phyloP scores from a whole-genome alignment of 2,329 filamentous ascomycete genomes.

The Fusarium newnesense region DNA sequence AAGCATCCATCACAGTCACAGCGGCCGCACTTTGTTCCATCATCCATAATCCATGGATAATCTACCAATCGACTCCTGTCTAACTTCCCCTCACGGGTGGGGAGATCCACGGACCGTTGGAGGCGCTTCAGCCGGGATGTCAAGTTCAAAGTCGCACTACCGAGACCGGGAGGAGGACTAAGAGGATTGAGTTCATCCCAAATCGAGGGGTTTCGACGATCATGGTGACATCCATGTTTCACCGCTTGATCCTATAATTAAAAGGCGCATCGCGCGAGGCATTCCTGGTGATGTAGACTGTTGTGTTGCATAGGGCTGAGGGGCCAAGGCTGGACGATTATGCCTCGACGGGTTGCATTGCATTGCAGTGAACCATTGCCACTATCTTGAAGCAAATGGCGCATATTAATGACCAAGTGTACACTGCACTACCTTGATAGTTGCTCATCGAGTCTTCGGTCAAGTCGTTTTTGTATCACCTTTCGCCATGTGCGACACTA shows the following conservation, averaged over 20 bases:
- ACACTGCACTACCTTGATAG: background rate
- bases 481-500: background rate
- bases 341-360: background rate
- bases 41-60: background rate
- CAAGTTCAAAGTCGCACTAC: background rate
- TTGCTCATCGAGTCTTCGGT: background rate
- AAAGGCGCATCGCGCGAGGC: background rate
- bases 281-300: background rate
- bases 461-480: background rate
- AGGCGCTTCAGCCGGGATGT: slow-evolving; percentile 4
- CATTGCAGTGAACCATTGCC: background rate
- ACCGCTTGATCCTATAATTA: background rate
- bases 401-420: background rate
- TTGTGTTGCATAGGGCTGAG: slow-evolving; percentile 5
- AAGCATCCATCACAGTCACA: background rate
- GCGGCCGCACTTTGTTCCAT: background rate
- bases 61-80: background rate
- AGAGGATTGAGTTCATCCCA: background rate
- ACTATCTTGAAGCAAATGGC: background rate
- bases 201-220: slow-evolving; percentile 6
- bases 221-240: background rate
- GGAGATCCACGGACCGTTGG: slow-evolving; percentile 12
- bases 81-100: background rate
- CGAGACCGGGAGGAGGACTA: background rate
- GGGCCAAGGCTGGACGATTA: background rate